Evolutionary conservation across 768 basidiomycete species (phyloP).

Genomic region (Sarcodon aspratus): DNA sequence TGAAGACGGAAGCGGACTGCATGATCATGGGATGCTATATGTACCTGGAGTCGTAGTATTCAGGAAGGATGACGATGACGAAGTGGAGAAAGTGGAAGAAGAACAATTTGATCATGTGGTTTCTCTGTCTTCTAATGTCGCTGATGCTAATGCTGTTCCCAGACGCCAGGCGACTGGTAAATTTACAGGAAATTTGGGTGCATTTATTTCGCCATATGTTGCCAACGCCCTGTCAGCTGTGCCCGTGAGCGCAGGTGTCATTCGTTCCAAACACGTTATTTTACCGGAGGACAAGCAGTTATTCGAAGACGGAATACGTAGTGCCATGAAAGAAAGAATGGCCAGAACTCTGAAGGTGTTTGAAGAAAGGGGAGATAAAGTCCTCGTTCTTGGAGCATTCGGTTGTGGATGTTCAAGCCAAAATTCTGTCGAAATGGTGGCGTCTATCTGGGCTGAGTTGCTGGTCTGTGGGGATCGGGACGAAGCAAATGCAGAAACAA

Average conservation of each 20-base stretch:
- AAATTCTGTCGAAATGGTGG: slow-evolving; percentile 30
- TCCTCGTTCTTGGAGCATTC: slow-evolving; percentile 32
- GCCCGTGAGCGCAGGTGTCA: slow-evolving; percentile 31
- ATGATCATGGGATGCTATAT: slow-evolving; percentile 38
- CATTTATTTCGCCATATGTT: slow-evolving; percentile 25
- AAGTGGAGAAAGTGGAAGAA: neutral
- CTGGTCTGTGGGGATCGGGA: slow-evolving; percentile 19
- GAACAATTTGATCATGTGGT: slow-evolving; percentile 2
- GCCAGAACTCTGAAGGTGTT: slow-evolving; percentile 32
- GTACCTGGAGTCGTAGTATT: slow-evolving; percentile 30
- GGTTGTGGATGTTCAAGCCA: slow-evolving; percentile 29
- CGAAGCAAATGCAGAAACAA: slow-evolving; percentile 7
- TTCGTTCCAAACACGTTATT: slow-evolving; percentile 25
- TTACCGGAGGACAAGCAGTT: slow-evolving; percentile 20
- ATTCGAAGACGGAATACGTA: slow-evolving; percentile 26
- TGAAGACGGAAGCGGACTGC: slow-evolving; percentile 24
- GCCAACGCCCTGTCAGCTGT: slow-evolving; percentile 29
- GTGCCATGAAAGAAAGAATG: slow-evolving; percentile 37
- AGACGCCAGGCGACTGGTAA: neutral
- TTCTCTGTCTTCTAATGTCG: neutral
- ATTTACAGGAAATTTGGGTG: slow-evolving; percentile 7
- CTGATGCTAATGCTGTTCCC: neutral
- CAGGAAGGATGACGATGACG: slow-evolving; percentile 22
- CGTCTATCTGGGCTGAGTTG: slow-evolving; percentile 34
- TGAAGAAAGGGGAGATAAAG: slow-evolving; percentile 25